These are phyloP conservation scores for Leccinum insigne DNA, from an alignment of 1,284 basidiomycete species.

Conservation along the genomic window DNA sequence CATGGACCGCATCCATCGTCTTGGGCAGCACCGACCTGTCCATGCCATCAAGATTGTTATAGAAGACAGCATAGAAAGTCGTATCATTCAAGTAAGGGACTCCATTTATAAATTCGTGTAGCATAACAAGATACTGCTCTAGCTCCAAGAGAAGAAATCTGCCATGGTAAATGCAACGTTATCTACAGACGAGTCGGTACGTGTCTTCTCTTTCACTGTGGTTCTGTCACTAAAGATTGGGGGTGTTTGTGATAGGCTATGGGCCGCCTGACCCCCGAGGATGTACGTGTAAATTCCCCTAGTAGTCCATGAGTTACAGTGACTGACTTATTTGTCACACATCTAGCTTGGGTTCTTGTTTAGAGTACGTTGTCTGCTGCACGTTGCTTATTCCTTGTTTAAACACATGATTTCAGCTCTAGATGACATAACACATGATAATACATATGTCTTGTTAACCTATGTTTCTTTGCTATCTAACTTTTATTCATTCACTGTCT, in stretches of 20 bases:
- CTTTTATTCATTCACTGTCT: too few relatives aligned
- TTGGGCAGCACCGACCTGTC: conserved; percentile 92
- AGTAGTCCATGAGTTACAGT: not conserved
- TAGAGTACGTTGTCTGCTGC: conserved; percentile 46
- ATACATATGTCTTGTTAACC: too few relatives aligned
- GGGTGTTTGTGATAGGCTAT: conserved; percentile 59
- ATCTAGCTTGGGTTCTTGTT: conserved; percentile 73
- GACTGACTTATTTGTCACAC: conserved; percentile 8
- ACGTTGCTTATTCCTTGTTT: not conserved
- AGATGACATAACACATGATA: conserved; percentile 2
- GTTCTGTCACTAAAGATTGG: conserved; percentile 23
- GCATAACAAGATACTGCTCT: not conserved
- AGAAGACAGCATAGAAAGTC: conserved; percentile 96
- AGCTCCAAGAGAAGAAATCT: conserved; percentile 95
- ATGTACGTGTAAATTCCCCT: conserved; percentile 56
- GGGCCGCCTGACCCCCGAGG: conserved; percentile 87
- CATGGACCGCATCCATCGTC: conserved; percentile 94
- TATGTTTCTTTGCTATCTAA: too few relatives aligned
- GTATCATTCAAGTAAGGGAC: conserved; percentile 71
- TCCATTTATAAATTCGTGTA: not conserved
- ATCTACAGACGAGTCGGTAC: conserved; percentile 72
- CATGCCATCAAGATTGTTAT: conserved; percentile 93
- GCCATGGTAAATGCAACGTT: conserved; percentile 83
- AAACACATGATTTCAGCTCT: conserved; percentile 21
- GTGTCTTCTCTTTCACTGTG: conserved; percentile 19